phyloP scores from a whole-genome alignment of 1,284 basidiomycete genomes.

The Somion occarium region DNA sequence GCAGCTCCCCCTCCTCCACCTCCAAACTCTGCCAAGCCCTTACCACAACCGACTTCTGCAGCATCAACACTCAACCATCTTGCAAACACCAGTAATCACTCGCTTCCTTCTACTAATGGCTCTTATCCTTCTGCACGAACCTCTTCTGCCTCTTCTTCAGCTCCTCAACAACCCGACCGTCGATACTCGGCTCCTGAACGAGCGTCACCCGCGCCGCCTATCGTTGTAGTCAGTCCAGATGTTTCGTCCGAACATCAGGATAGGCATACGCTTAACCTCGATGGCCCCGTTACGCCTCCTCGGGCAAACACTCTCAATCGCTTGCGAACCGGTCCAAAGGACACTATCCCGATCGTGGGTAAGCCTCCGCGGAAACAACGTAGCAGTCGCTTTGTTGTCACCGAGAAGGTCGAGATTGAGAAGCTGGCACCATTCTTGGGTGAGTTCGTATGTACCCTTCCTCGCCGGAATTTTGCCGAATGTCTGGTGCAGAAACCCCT shows the following conservation, averaged over 20 bases:
- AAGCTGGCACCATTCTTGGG: slow-evolving; percentile 91
- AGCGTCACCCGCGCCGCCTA: slow-evolving; percentile 65
- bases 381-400: slow-evolving; percentile 93
- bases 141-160: slow-evolving; percentile 31
- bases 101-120: slow-evolving; percentile 38
- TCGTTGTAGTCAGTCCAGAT: slow-evolving; percentile 88
- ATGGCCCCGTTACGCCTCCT: slow-evolving; percentile 56
- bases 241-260: slow-evolving; percentile 39
- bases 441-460: slow-evolving; percentile 36
- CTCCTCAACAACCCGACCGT: slow-evolving; percentile 42
- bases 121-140: slow-evolving; percentile 37
- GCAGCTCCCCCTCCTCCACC: slow-evolving; percentile 60
- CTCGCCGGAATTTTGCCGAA: slow-evolving; percentile 5
- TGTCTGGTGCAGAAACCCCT: slow-evolving; percentile 68
- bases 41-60: slow-evolving; percentile 41
- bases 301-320: slow-evolving; percentile 59
- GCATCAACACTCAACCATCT: slow-evolving; percentile 35
- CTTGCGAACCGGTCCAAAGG: slow-evolving; percentile 76
- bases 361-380: slow-evolving; percentile 95
- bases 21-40: slow-evolving; percentile 59
- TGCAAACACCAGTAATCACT: slow-evolving; percentile 41
- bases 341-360: slow-evolving; percentile 91
- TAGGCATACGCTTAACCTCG: slow-evolving; percentile 41
- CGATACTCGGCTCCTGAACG: slow-evolving; percentile 44
- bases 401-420: slow-evolving; percentile 95